A percentile compares a stretch with the other conserved stretches of the same genome.
These are phyloP conservation scores for Phaffia rhodozyma DNA, from an alignment of 1,284 basidiomycete species.

Conservation along the genomic window DNA sequence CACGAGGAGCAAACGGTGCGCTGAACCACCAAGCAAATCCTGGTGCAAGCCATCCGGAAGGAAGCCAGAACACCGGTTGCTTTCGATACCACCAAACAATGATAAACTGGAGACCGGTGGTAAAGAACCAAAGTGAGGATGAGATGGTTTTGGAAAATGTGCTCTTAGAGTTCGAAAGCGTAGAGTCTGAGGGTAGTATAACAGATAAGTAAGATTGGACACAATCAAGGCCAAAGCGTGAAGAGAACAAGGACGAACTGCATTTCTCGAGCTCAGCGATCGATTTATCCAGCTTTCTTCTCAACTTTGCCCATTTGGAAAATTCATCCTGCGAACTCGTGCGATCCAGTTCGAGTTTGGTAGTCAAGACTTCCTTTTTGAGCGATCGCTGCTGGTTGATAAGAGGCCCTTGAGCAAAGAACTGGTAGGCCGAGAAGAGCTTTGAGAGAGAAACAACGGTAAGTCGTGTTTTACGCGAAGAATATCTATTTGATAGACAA, in stretches of 20 bases:
- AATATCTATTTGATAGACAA: neutral
- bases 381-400: conserved; percentile 40
- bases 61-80: conserved; percentile 80
- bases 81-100: conserved; percentile 82
- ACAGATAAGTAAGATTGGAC: conserved; percentile 2
- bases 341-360: conserved; percentile 72
- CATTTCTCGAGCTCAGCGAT: conserved; percentile 84
- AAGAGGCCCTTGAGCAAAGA: neutral
- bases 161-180: conserved; percentile 51
- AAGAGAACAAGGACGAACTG: conserved; percentile 49
- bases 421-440: conserved; percentile 19
- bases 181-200: conserved; percentile 45
- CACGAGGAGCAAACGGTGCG: conserved; percentile 61
- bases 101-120: conserved; percentile 67
- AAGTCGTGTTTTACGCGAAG: neutral
- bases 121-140: conserved; percentile 60
- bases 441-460: conserved; percentile 10
- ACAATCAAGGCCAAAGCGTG: neutral
- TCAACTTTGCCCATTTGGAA: conserved; percentile 93
- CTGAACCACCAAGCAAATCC: conserved; percentile 67
- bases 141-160: conserved; percentile 65
- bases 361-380: conserved; percentile 61
- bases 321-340: conserved; percentile 97
- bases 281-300: conserved; percentile 82
- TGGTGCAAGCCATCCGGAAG: conserved; percentile 67